Base-by-base conservation (phyloP, 2,329 filamentous ascomycete genomes). In the Aspergillus phoenicis region DNA sequence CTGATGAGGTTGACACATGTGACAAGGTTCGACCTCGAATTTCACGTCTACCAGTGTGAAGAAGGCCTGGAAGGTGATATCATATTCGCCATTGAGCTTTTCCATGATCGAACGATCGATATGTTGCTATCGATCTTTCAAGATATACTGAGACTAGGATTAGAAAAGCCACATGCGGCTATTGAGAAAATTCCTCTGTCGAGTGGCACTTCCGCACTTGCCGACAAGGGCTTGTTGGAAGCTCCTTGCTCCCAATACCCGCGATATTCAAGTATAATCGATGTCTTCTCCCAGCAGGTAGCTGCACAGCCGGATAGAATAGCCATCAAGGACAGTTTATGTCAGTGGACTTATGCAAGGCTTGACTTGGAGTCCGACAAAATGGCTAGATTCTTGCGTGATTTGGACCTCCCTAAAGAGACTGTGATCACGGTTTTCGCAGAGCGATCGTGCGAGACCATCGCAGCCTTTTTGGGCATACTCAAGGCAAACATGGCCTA, bases 401-500 rank as follows among this genome's bases (percentile, higher is more conserved):
- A 8, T 48, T 52, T 33, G 8, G 8, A 39, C 5, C 20, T 54
- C 17, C 15, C 39, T 4, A 8, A 51, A n/a, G 51, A 59, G 13
- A 28, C 30, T 8, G 26, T 49, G 8, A 30, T 58, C 30, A 10
- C 48, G 15, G 48, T 52, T 6, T 38, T 52, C 26, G 48, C 57
- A 6, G 28, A 38, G 4, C 49, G 57, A 52, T 59, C 57, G 8
- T 45, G n/a, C n/a, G 48, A 58, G 26, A 38, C 48, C 3, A 33
- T 58, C 17, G 57, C 49, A 7, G 26, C 26, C 8, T 33, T 58
- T 4, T 11, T 58, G 20, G 57, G 57, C 4, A 47, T 58, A 24
- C 24, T 58, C 17, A 58, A 58, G 26, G 57, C 57, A 4, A 47
- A 28, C 13, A 15, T 58, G 48, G 57, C 57, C 10, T 58, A 58